Conservation (phyloP, 148 eudicot species). For the Amaranthus hypochondriacus region DNA sequence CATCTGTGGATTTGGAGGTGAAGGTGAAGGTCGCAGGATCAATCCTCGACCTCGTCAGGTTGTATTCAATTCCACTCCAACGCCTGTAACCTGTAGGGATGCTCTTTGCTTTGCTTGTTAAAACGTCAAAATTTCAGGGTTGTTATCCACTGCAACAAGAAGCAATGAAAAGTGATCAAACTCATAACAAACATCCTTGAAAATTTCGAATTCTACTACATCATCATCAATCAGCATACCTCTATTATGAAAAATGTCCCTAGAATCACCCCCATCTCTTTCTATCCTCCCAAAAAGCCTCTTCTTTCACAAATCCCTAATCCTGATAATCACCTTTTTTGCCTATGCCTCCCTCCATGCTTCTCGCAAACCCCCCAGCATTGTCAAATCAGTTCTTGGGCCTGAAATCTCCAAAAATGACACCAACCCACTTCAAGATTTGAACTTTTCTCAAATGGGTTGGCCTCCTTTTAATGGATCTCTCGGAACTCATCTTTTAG, state of each 20-base stretch:
- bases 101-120: too few relatives aligned
- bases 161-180: background rate
- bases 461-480: conserved; percentile 87
- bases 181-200: too few relatives aligned
- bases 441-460: conserved; percentile 33
- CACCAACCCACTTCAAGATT: conserved; percentile 26
- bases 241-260: background rate
- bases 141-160: background rate
- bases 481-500: conserved; percentile 74
- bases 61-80: too few relatives aligned
- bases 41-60: too few relatives aligned
- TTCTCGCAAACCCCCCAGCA: conserved; percentile 96
- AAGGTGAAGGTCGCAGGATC: too few relatives aligned
- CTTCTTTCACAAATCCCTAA: conserved; percentile 49
- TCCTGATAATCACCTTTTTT: conserved; percentile 66
- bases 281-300: conserved; percentile 38
- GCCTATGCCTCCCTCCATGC: conserved; percentile 91
- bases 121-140: too few relatives aligned
- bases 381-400: conserved; percentile 70
- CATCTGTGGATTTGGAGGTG: too few relatives aligned
- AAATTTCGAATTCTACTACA: background rate
- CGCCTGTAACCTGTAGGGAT: too few relatives aligned
- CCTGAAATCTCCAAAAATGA: conserved; percentile 35
- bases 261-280: conserved; percentile 41
- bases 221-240: background rate